Base-by-base conservation (phyloP, 176 grass and related monocot species). In the Stipa capillata region DNA sequence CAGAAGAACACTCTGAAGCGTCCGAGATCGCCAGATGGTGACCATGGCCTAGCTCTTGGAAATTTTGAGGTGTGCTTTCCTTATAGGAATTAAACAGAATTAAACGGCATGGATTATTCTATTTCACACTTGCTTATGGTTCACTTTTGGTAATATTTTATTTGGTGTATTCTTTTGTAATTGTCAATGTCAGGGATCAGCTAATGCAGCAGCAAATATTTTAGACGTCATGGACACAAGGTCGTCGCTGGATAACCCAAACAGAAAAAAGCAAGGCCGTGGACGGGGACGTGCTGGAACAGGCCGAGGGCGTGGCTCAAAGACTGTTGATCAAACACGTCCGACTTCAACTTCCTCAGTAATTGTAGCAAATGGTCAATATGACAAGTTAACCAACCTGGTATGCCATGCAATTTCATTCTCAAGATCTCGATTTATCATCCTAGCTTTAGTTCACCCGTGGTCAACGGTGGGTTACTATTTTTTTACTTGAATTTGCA, bases 1-100 rank as follows among this genome's bases (percentile, higher is more conserved):
- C 92, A 91, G 84, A 89, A 89, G 82, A 99, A 99, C 77, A 95
- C 64, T 75, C 43, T 87, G 70, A 94, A 94, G 81, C 86, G 92
- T 14, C 86, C 81, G 4, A 93, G 88, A 87, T 79, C 88, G 11
- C 81, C 91, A 73, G 88, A 99, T 44, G 80, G 73, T 82, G 90
- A 79, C 28, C 52, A 76, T 8, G 62, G 29, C 17, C 55, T 59
- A 77, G 60, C 36, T 87, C 61, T 86, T 73, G 83, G 69, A 76
- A 85, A 93, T 59, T 89, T 89, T 75, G 87, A 98, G 89, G 95
- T 94, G 24, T 29, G 49, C 57, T 86, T 55, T 74, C 86, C 49
- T 78, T 16, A 61, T n/a, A 33, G 8, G 17, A 76, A 77, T 33
- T 32, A 20, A 16, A 18, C 34, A 68, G 37, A 77, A 73, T 49